Conservation (phyloP, 805 yeast species). For the Candida ulmi region DNA sequence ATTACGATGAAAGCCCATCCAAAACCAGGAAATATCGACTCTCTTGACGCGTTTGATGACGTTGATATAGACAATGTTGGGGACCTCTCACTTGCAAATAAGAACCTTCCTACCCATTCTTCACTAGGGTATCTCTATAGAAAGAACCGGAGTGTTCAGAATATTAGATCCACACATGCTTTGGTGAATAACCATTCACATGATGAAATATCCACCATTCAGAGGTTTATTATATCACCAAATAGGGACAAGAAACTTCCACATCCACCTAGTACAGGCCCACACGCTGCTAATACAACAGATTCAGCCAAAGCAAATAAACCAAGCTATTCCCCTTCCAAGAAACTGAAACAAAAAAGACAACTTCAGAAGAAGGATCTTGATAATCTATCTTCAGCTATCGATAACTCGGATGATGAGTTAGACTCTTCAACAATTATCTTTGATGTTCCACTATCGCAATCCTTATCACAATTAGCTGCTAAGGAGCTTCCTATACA, state of each 20-base stretch:
- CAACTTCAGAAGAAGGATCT: constrained; percentile 12
- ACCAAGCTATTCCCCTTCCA: constrained; percentile 17
- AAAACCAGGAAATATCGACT: too few relatives aligned
- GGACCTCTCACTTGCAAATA: constrained; percentile 1
- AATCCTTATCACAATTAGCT: constrained; percentile 39
- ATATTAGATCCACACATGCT: constrained; percentile 11
- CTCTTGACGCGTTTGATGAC: constrained; percentile 14
- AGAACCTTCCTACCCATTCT: constrained; percentile 2
- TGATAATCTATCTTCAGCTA: constrained; percentile 3
- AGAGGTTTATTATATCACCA: not conserved
- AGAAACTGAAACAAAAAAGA: constrained; percentile 12
- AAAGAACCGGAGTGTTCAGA: constrained; percentile 1
- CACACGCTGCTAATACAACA: not conserved
- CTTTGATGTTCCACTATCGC: constrained; percentile 62
- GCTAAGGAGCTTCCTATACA: constrained; percentile 29
- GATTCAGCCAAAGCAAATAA: too few relatives aligned
- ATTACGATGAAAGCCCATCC: too few relatives aligned
- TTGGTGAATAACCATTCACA: constrained; percentile 9
- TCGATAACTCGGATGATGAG: constrained; percentile 44
- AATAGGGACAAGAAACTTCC: not conserved
- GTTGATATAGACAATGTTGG: constrained; percentile 14
- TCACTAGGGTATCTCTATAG: constrained; percentile 7
- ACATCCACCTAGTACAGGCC: not conserved
- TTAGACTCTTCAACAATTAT: constrained; percentile 47
- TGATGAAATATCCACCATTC: not conserved